These are phyloP conservation scores for Magnaporthiopsis rhizophila DNA, from an alignment of 2,329 filamentous ascomycete genomes.

Conservation along the genomic window DNA sequence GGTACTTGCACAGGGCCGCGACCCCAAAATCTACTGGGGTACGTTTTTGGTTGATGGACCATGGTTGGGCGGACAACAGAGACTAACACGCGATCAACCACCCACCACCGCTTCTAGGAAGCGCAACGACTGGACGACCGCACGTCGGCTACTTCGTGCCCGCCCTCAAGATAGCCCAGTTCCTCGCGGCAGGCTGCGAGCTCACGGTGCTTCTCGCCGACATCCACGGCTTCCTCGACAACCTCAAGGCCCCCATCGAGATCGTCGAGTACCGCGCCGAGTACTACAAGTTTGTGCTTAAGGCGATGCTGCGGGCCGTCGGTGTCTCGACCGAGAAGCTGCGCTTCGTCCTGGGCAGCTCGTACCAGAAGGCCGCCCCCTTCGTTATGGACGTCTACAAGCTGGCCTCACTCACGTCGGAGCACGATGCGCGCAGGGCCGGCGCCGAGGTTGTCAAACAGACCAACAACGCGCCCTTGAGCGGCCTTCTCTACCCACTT, in stretches of 20 bases:
- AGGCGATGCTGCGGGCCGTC: conserved; percentile 65
- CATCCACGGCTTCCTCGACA: conserved; percentile 70
- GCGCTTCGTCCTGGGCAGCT: conserved; percentile 75
- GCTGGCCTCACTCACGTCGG: conserved; percentile 59
- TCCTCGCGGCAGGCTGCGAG: conserved; percentile 76
- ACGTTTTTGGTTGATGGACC: conserved; percentile 14
- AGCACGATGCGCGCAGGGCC: conserved; percentile 81
- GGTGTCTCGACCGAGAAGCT: conserved; percentile 73
- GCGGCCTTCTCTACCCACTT: conserved; percentile 72
- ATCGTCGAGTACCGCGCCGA: conserved; percentile 73
- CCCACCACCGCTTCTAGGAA: conserved; percentile 37
- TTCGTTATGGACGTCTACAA: conserved; percentile 90
- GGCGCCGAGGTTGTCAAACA: conserved; percentile 95
- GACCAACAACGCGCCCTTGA: conserved; percentile 64
- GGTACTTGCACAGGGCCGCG: conserved; percentile 60
- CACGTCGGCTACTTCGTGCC: conserved; percentile 88
- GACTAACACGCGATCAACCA: conserved; percentile 5
- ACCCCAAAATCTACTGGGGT: conserved; percentile 81
- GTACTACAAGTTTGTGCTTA: conserved; percentile 77
- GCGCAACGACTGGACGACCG: conserved; percentile 76
- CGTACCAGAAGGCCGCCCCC: conserved; percentile 63
- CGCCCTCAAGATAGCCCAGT: conserved; percentile 81
- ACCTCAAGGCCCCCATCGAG: conserved; percentile 80
- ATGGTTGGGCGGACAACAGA: neutral
- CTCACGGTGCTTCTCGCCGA: conserved; percentile 72